Base-by-base conservation (phyloP, 2,329 filamentous ascomycete genomes). In the Venturia nashicola region DNA sequence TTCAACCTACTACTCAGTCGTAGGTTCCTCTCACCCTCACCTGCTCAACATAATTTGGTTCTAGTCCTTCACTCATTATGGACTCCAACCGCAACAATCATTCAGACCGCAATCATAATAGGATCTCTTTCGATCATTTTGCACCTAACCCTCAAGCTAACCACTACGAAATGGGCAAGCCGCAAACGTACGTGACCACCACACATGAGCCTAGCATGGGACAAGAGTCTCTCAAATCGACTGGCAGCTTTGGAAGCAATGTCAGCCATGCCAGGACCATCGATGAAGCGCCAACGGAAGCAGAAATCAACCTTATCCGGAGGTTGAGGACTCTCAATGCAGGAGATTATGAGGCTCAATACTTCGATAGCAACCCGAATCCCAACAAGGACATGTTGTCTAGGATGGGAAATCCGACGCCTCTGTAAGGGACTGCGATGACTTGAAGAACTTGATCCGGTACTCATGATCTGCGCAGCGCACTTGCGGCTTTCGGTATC, bases 351-450 rank as follows among this genome's bases (percentile, higher is more conserved):
- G 61, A 62, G 42, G 61, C 61, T 9, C 61, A 62, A 44, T 54
- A 36, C 43, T 43, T 43, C 14, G 36, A 60, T 39, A 60, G 18
- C 36, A 62, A 54, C 9, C 6, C 61, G 20, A 39, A 48, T 12
- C 43, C 61, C 5, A 34, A 20, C 27, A 48, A 42, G 27, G 44
- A 48, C 16, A 6, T 46, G 16, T 40, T 62, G n/a, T 39, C 39
- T 8, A 62, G 51, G 44, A 62, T 62, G 42, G 61, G 61, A n/a
- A 62, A 62, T 18, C 61, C 61, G 5, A 62, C 61, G 11, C 42
- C 61, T 36, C 61, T 62, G 39, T 60, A 60, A 60, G 59, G 6
- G n/a, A 5, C 18, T 12, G 2, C 18, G 32, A 57, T n/a, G 8
- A 18, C 18, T 9, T 18, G 6, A 9, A n/a, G n/a, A 18, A 36